Conservation (phyloP, 495 filamentous ascomycete species). For the Acidiella bohemica region DNA sequence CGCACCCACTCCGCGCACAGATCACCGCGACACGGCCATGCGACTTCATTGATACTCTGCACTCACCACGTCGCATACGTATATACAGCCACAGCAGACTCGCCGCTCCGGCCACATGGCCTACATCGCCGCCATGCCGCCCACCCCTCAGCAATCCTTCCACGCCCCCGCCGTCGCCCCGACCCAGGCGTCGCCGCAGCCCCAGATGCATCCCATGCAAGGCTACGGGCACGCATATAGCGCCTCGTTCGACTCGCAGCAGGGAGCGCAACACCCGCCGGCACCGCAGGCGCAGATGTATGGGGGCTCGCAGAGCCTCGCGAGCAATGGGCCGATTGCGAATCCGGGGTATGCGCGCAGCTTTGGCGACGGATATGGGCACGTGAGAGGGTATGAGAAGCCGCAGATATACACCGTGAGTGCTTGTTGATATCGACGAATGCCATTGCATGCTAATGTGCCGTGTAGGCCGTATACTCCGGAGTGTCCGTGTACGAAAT, state of each 20-base stretch:
- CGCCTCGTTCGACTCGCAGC: slow-evolving; percentile 14
- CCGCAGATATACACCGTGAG: slow-evolving; percentile 24
- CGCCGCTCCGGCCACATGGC: slow-evolving; percentile 1
- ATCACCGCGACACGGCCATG: too few species aligned
- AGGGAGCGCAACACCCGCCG: slow-evolving; percentile 2
- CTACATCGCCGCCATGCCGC: slow-evolving; percentile 12
- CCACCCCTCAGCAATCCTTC: slow-evolving; percentile 15
- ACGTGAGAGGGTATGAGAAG: slow-evolving; percentile 9
- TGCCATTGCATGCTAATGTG: not conserved
- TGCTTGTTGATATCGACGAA: not conserved
- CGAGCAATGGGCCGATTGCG: slow-evolving; percentile 14
- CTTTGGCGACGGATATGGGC: slow-evolving; percentile 13
- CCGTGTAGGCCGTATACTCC: slow-evolving; percentile 73
- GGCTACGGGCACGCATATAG: slow-evolving; percentile 13
- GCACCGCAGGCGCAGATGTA: too few species aligned
- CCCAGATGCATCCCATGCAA: slow-evolving; percentile 3
- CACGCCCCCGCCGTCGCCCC: slow-evolving; percentile 5
- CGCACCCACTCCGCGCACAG: too few species aligned
- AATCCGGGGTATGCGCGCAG: slow-evolving; percentile 14
- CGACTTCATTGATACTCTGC: too few species aligned
- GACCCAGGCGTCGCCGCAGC: not conserved
- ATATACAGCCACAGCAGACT: too few species aligned
- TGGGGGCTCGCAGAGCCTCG: slow-evolving; percentile 11
- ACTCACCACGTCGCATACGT: too few species aligned
- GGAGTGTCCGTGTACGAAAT: slow-evolving; percentile 93